Conservation (phyloP, 257 asterid genomes). For the Solanum clarkiae region DNA sequence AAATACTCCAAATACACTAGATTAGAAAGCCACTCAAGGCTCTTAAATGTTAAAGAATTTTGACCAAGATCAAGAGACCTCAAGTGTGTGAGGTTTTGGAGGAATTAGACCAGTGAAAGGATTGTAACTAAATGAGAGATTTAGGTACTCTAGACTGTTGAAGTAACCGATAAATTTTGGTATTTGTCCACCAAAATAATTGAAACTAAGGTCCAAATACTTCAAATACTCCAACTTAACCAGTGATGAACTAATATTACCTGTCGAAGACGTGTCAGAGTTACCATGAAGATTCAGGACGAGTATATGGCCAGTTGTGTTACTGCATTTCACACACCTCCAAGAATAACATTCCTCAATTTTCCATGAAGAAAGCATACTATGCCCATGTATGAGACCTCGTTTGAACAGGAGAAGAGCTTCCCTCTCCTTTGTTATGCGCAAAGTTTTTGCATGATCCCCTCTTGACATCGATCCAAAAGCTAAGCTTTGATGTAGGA, state of each 20-base stretch:
- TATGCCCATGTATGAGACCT: not conserved
- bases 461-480: not conserved
- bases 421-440: not conserved
- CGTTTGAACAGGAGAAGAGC: not conserved
- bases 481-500: not conserved
- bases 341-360: not conserved
- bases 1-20: not conserved
- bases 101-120: not conserved
- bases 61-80: not conserved
- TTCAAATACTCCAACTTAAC: constrained; percentile 6
- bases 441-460: not conserved
- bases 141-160: not conserved
- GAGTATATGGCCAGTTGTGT: not conserved
- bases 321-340: not conserved
- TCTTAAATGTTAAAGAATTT: not conserved
- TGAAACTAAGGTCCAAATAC: not conserved
- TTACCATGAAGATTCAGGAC: no score
- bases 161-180: constrained; percentile 1
- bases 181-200: not conserved
- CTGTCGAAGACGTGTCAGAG: not conserved
- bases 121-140: not conserved
- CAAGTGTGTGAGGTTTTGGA: not conserved
- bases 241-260: constrained; percentile 10
- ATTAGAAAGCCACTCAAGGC: not conserved
- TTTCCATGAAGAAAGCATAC: not conserved